These are phyloP conservation scores for Ziziphus jujuba DNA, from an alignment of 306 rosid genomes.

Conservation along the genomic window DNA sequence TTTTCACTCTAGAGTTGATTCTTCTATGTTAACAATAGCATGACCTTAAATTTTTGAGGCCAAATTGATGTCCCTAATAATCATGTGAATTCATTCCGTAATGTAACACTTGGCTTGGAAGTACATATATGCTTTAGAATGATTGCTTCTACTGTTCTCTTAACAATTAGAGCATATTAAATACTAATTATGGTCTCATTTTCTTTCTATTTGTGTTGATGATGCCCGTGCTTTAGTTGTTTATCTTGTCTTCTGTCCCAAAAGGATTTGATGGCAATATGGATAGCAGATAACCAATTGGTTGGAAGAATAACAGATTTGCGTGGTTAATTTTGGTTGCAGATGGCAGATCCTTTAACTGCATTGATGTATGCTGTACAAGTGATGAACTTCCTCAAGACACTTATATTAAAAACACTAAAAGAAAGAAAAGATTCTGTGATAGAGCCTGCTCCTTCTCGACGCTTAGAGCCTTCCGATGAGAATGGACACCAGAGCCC, in stretches of 20 bases:
- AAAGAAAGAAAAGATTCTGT: slow-evolving; percentile 57
- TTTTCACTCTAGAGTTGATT: background rate
- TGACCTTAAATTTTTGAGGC: background rate
- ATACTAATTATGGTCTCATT: no score
- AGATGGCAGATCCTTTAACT: slow-evolving; percentile 88
- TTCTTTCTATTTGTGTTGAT: no score
- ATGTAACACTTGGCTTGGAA: background rate
- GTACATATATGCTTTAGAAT: background rate
- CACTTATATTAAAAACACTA: slow-evolving; percentile 57
- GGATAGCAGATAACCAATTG: background rate
- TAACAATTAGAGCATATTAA: no score
- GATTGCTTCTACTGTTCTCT: no score
- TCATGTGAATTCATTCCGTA: no score
- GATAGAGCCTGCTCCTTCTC: slow-evolving; percentile 38
- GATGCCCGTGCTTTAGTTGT: background rate
- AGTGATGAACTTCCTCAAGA: slow-evolving; percentile 89
- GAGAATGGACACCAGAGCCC: slow-evolving; percentile 51
- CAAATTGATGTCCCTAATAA: background rate
- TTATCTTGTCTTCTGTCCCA: background rate
- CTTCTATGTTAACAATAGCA: background rate
- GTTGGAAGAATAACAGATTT: slow-evolving; percentile 5
- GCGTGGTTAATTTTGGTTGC: slow-evolving; percentile 28
- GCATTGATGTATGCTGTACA: slow-evolving; percentile 91
- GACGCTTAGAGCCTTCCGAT: slow-evolving; percentile 50
- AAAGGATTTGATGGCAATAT: background rate